These are phyloP conservation scores for Pseudocercospora macadamiae DNA, from an alignment of 2,329 filamentous ascomycete genomes.

Conservation along the genomic window DNA sequence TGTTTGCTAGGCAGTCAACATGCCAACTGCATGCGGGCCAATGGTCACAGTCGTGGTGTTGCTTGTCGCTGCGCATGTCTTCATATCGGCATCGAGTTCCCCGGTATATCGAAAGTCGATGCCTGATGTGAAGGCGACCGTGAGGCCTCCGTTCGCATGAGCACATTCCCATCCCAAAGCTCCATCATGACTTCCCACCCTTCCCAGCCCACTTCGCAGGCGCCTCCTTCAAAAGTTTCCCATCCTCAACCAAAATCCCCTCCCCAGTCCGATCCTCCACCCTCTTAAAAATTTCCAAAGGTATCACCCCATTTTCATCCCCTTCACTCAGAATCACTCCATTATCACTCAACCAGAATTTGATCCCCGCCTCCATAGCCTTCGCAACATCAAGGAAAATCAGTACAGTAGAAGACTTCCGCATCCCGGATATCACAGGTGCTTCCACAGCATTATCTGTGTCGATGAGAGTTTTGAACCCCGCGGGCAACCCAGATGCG, in stretches of 20 bases:
- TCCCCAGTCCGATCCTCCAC: conserved; percentile 66
- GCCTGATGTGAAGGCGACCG: too few relatives aligned
- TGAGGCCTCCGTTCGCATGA: too few relatives aligned
- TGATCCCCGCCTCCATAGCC: conserved; percentile 70
- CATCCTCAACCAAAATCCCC: conserved; percentile 71
- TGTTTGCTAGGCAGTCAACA: too few relatives aligned
- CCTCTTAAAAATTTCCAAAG: conserved; percentile 68
- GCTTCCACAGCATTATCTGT: conserved; percentile 46
- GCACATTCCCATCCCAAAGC: not conserved
- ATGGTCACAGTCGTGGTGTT: too few relatives aligned
- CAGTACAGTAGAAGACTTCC: conserved; percentile 63
- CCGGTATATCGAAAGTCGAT: too few relatives aligned
- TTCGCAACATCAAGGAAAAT: conserved; percentile 78
- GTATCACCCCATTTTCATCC: conserved; percentile 63
- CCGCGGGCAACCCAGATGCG: conserved; percentile 68
- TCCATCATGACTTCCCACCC: conserved; percentile 40
- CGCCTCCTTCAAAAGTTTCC: conserved; percentile 67
- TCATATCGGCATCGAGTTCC: too few relatives aligned
- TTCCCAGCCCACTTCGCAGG: conserved; percentile 57
- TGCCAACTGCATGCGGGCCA: too few relatives aligned
- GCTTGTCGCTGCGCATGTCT: too few relatives aligned
- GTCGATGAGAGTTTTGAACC: conserved; percentile 43
- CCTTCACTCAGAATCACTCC: conserved; percentile 52
- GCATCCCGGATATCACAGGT: conserved; percentile 59
- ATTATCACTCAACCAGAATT: conserved; percentile 61